Conservation (phyloP, 2,329 filamentous ascomycete species). For the Paraphoma sp. region DNA sequence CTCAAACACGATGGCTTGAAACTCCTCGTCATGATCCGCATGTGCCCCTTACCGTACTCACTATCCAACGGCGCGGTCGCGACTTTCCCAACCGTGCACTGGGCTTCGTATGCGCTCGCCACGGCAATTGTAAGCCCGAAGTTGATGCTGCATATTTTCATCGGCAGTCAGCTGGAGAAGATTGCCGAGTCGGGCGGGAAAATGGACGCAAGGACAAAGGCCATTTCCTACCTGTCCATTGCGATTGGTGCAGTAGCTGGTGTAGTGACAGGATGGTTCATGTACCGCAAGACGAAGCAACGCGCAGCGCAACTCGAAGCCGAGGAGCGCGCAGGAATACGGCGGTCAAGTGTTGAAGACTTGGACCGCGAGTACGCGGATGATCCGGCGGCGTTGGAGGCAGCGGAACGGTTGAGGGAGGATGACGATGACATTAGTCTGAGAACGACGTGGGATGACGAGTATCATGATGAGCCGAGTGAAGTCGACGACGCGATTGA, state of each 20-base stretch:
- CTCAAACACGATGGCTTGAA: slow-evolving; percentile 89
- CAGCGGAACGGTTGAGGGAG: slow-evolving; percentile 50
- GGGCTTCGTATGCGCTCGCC: slow-evolving; percentile 76
- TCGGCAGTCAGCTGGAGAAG: slow-evolving; percentile 81
- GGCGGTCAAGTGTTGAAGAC: slow-evolving; percentile 40
- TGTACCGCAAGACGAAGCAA: slow-evolving; percentile 71
- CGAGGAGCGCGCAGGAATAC: slow-evolving; percentile 50
- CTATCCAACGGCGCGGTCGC: slow-evolving; percentile 93
- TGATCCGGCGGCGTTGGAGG: slow-evolving; percentile 53
- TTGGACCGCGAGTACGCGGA: slow-evolving; percentile 52
- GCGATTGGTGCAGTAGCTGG: slow-evolving; percentile 74
- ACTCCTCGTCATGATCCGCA: slow-evolving; percentile 86
- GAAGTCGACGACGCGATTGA: slow-evolving; percentile 50
- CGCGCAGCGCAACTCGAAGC: slow-evolving; percentile 58
- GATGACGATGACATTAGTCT: slow-evolving; percentile 60
- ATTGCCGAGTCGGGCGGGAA: slow-evolving; percentile 83
- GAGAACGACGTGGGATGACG: slow-evolving; percentile 56
- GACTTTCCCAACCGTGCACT: slow-evolving; percentile 87
- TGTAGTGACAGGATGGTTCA: slow-evolving; percentile 77
- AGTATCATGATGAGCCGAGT: slow-evolving; percentile 52
- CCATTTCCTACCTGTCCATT: slow-evolving; percentile 85
- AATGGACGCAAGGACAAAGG: slow-evolving; percentile 80
- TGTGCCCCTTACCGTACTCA: slow-evolving; percentile 92
- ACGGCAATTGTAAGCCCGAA: slow-evolving; percentile 86
- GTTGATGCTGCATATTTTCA: slow-evolving; percentile 88